Conservation (phyloP, 805 yeast species). For the Lipomyces chichibuensis region DNA sequence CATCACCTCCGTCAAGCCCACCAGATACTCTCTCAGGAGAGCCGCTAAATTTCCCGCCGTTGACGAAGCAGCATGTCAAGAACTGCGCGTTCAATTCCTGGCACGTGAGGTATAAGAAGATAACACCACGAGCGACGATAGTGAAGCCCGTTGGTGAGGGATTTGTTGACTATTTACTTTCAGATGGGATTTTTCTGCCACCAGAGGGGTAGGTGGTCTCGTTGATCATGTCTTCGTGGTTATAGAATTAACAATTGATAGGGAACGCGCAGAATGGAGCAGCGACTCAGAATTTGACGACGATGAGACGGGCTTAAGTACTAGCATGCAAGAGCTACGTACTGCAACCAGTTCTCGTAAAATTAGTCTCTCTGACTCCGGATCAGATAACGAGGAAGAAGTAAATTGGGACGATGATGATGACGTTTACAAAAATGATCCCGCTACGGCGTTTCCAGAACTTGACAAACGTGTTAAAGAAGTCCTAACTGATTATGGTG, state of each 20-base stretch:
- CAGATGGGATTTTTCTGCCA: conserved; percentile 72
- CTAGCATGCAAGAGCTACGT: conserved; percentile 47
- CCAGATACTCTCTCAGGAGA: not conserved
- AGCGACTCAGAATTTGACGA: conserved; percentile 43
- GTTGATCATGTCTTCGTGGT: not conserved
- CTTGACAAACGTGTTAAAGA: conserved; percentile 59
- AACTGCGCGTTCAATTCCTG: conserved; percentile 50
- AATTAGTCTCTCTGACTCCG: not conserved
- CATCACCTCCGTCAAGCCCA: not conserved
- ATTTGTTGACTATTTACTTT: conserved; percentile 62
- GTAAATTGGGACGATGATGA: conserved; percentile 48
- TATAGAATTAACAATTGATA: not conserved
- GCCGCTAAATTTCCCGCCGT: conserved; percentile 44
- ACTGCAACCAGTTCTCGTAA: not conserved
- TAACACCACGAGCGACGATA: conserved; percentile 56
- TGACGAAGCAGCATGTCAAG: conserved; percentile 23
- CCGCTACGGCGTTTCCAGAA: conserved; percentile 57
- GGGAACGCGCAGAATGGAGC: conserved; percentile 33
- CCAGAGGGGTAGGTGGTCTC: conserved; percentile 44
- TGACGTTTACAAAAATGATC: conserved; percentile 44
- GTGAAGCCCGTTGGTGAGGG: conserved; percentile 60
- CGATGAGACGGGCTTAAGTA: conserved; percentile 42
- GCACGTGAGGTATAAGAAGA: conserved; percentile 56
- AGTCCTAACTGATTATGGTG: conserved; percentile 54
- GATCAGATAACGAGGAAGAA: conserved; percentile 72